phyloP scores from a whole-genome alignment of 352 stramenopile genomes.

The Phytophthora idaei region DNA sequence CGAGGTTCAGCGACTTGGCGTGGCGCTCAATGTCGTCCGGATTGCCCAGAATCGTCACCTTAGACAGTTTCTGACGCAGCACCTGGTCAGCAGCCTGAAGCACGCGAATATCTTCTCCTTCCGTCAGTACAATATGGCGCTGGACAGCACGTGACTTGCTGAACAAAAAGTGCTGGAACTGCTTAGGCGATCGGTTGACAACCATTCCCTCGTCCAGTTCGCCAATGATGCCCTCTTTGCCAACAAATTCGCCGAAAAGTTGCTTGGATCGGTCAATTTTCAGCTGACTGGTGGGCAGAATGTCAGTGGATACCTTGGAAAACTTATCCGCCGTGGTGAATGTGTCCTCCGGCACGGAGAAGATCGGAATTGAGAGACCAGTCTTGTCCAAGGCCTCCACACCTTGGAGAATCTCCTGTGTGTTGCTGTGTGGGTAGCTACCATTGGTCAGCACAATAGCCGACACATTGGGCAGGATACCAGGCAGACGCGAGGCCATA shows the following conservation, averaged over 20 bases:
- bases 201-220: slow-evolving; percentile 68
- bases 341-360: slow-evolving; percentile 66
- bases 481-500: slow-evolving; percentile 68
- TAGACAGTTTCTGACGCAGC: slow-evolving; percentile 63
- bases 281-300: slow-evolving; percentile 67
- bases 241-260: slow-evolving; percentile 70
- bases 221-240: slow-evolving; percentile 69
- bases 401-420: slow-evolving; percentile 70
- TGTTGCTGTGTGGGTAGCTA: slow-evolving; percentile 77
- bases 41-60: slow-evolving; percentile 83
- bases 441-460: slow-evolving; percentile 81
- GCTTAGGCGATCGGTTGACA: slow-evolving; percentile 74
- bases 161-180: slow-evolving; percentile 89
- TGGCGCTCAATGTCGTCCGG: slow-evolving; percentile 68
- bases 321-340: slow-evolving; percentile 67
- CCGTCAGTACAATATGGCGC: slow-evolving; percentile 85
- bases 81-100: slow-evolving; percentile 82
- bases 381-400: slow-evolving; percentile 72
- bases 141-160: slow-evolving; percentile 72
- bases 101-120: slow-evolving; percentile 83
- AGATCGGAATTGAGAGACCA: slow-evolving; percentile 76
- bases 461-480: slow-evolving; percentile 68
- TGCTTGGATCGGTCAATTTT: slow-evolving; percentile 76
- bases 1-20: slow-evolving; percentile 70
- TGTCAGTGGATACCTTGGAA: slow-evolving; percentile 64